These are phyloP conservation scores for Phylloporus gajari DNA, from an alignment of 1,284 basidiomycete species.

Conservation along the genomic window DNA sequence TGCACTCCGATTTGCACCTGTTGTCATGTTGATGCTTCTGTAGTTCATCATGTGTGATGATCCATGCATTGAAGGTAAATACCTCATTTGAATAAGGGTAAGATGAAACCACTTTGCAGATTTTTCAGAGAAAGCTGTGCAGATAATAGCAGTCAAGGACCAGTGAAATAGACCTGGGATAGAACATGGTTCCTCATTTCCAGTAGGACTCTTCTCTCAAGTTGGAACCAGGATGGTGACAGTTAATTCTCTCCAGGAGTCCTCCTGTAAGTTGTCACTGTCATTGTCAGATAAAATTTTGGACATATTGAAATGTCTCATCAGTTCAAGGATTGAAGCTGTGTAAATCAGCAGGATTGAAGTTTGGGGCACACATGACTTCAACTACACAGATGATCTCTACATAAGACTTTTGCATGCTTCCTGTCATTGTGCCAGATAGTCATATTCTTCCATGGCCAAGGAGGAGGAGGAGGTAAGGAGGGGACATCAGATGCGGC, in stretches of 20 bases:
- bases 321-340: slow-evolving; percentile 23
- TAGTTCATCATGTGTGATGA: slow-evolving; percentile 31
- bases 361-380: slow-evolving; percentile 20
- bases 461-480: background rate
- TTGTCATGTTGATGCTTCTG: slow-evolving; percentile 25
- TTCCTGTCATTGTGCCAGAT: background rate
- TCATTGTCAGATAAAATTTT: background rate
- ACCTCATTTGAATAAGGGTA: slow-evolving; percentile 17
- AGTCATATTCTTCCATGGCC: background rate
- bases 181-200: slow-evolving; percentile 9
- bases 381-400: background rate
- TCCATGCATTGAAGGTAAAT: slow-evolving; percentile 28
- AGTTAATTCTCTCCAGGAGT: slow-evolving; percentile 17
- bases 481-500: background rate
- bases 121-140: slow-evolving; percentile 3
- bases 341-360: slow-evolving; percentile 16
- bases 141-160: slow-evolving; percentile 6
- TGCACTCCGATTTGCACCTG: slow-evolving; percentile 30
- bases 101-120: slow-evolving; percentile 21
- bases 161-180: slow-evolving; percentile 14
- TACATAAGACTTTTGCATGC: background rate
- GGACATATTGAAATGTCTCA: slow-evolving; percentile 9
- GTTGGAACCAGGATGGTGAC: slow-evolving; percentile 22
- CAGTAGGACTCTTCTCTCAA: background rate
- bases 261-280: background rate